Percentiles rank a stretch among this genome's conserved stretches.
These are phyloP conservation scores for Yarrowia sp. DNA, from an alignment of 805 yeast genomes.

Conservation along the genomic window DNA sequence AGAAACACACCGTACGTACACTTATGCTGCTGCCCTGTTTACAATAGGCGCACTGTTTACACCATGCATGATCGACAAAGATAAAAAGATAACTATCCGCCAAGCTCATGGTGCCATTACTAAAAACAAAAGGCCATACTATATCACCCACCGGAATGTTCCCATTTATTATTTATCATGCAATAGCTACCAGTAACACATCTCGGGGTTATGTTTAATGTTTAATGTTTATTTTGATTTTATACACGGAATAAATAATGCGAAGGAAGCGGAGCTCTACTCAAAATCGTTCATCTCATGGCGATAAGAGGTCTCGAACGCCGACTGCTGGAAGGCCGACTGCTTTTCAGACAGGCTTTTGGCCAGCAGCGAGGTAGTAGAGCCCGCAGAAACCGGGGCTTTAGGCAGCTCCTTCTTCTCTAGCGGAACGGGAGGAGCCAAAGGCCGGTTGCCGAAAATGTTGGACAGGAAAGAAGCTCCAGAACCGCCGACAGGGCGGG, in stretches of 20 bases:
- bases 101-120: too few relatives aligned
- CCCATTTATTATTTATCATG: neutral
- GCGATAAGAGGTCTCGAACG: constrained; percentile 11
- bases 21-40: too few relatives aligned
- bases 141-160: neutral
- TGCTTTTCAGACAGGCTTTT: neutral
- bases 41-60: too few relatives aligned
- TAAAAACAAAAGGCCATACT: too few relatives aligned
- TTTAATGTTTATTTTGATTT: neutral
- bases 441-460: constrained; percentile 12
- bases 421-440: constrained; percentile 18
- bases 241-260: constrained; percentile 24
- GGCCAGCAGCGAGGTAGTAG: constrained; percentile 11
- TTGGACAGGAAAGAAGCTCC: constrained; percentile 19
- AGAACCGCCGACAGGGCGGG: neutral
- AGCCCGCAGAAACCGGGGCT: neutral
- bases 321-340: constrained; percentile 12
- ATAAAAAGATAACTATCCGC: too few relatives aligned
- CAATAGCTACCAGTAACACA: neutral
- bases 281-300: constrained; percentile 25
- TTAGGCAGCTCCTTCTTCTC: neutral
- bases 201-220: neutral
- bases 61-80: too few relatives aligned
- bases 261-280: neutral
- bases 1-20: too few relatives aligned